These are phyloP conservation scores for Metschnikowia colocasiae DNA, from an alignment of 805 yeast genomes.

Conservation along the genomic window DNA sequence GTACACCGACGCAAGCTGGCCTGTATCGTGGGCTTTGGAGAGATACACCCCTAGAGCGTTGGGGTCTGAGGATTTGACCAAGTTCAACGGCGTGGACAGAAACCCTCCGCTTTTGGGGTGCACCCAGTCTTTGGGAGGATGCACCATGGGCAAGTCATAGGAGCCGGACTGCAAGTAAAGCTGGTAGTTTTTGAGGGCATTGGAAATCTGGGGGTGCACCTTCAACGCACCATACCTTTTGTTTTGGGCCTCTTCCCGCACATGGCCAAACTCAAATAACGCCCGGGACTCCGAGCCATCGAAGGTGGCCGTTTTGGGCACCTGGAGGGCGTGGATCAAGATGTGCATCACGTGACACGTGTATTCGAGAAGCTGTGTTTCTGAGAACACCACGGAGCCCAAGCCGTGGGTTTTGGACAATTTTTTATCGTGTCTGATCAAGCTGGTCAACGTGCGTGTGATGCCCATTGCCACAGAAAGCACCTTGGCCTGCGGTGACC, in stretches of 20 bases:
- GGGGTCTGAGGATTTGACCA: constrained; percentile 21
- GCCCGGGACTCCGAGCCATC: neutral
- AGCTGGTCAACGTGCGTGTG: neutral
- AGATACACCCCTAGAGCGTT: constrained; percentile 20
- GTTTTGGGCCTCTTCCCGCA: constrained; percentile 3
- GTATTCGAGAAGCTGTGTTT: constrained; percentile 21
- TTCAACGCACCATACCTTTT: constrained; percentile 11
- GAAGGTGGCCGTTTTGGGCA: constrained; percentile 6
- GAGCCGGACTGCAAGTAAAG: constrained; percentile 12
- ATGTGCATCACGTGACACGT: constrained; percentile 19
- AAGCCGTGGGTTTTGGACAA: neutral
- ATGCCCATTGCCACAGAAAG: constrained; percentile 15
- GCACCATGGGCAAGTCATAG: constrained; percentile 34
- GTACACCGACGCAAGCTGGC: constrained; percentile 32
- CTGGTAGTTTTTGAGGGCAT: constrained; percentile 8
- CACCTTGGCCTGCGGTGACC: constrained; percentile 18
- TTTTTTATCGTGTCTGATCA: constrained; percentile 1
- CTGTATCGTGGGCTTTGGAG: constrained; percentile 26
- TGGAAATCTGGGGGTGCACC: constrained; percentile 11
- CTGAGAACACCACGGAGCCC: constrained; percentile 11
- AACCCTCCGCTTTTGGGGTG: constrained; percentile 35
- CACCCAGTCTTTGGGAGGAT: constrained; percentile 36
- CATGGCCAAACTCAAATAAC: constrained; percentile 7
- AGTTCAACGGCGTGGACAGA: constrained; percentile 23
- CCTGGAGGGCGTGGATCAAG: constrained; percentile 14